A percentile compares a stretch with the other conserved stretches of the same genome.
Conservation (phyloP, 83 land plant genomes). For the Picea abies region DNA sequence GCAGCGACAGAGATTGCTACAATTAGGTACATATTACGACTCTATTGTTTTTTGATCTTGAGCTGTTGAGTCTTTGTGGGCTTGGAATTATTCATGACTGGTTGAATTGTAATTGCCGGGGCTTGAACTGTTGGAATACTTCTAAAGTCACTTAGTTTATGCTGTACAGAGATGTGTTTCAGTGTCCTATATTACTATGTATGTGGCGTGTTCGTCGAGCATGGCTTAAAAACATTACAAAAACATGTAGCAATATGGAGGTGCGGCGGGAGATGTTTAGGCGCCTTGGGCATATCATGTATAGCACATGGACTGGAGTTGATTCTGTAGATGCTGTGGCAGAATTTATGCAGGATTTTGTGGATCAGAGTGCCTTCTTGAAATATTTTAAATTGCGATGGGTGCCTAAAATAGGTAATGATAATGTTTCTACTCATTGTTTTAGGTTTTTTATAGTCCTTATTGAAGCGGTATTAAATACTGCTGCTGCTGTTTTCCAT, state of each 20-base stretch:
- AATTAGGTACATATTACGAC: constrained; percentile 17
- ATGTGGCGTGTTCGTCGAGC: constrained; percentile 30
- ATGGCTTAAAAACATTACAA: constrained; percentile 27
- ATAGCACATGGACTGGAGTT: constrained; percentile 4
- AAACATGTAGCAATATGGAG: constrained; percentile 12
- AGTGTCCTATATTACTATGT: constrained; percentile 19
- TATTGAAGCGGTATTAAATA: too few species aligned
- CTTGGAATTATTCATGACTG: too few species aligned
- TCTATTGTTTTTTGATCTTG: too few species aligned
- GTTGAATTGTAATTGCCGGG: too few species aligned
- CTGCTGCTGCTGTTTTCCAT: background rate
- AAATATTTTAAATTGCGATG: constrained; percentile 23
- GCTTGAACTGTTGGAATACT: too few species aligned
- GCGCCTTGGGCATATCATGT: constrained; percentile 25
- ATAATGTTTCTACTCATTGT: too few species aligned
- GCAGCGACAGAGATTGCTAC: constrained; percentile 22
- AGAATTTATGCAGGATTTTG: constrained; percentile 21
- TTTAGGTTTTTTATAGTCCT: too few species aligned
- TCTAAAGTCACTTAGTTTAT: too few species aligned
- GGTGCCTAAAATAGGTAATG: constrained; percentile 16
- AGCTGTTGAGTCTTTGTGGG: too few species aligned
- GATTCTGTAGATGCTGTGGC: constrained; percentile 1
- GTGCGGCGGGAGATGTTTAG: constrained; percentile 23
- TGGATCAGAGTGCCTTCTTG: constrained; percentile 22
- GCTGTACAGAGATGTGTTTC: constrained; percentile 12